Evolutionary conservation across 768 basidiomycete genomes (phyloP), one percentile per base, ranked within the genome.

Genomic region (Naematelia aurantialba): DNA sequence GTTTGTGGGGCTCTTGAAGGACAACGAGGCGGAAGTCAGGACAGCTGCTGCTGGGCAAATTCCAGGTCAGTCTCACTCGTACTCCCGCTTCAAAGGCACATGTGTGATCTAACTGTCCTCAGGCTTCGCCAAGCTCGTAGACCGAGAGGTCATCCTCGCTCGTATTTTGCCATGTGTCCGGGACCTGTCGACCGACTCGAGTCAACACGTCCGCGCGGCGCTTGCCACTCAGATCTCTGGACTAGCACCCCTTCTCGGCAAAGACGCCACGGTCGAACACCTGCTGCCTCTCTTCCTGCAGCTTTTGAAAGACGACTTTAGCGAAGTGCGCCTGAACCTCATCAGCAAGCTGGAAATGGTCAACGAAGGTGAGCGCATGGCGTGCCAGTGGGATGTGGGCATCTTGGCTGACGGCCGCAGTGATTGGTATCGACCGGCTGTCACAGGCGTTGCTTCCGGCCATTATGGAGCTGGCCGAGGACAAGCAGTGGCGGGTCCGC

Each of bases 401-500:
- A n/a, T n/a, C n/a, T n/a, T n/a, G 25, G n/a, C n/a, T n/a, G n/a
- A 13, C 29, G 27, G 13, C n/a, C 44, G 48, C 26, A 93, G 96
- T 98, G n/a, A 98, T 99, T 65, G 96, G 96, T 47, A 96, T 98
- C 70, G 91, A 97, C 61, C 82, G 91, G 27, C 80, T 99, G 52
- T 91, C 91, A 0, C 91, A 93, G 66, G 93, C 90, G 3, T 87
- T 99, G 34, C 84, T 99, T 27, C 96, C 96, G 8, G 96, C 96
- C 34, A 98, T 99, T 65, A 89, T 98, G 62, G 90, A 98, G 74
- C 82, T 99, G 30, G 96, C 96, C 5, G 94, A 98, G 78, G 96
- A 99, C 81, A 99, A 98, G 77, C 96, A 96, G 61, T 99, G 96
- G 96, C 88, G 96, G 26, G 94, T 99, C 19, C 88, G 96, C 67